phyloP scores from a whole-genome alignment of 2,329 filamentous ascomycete genomes.

The Beauveria sp. region DNA sequence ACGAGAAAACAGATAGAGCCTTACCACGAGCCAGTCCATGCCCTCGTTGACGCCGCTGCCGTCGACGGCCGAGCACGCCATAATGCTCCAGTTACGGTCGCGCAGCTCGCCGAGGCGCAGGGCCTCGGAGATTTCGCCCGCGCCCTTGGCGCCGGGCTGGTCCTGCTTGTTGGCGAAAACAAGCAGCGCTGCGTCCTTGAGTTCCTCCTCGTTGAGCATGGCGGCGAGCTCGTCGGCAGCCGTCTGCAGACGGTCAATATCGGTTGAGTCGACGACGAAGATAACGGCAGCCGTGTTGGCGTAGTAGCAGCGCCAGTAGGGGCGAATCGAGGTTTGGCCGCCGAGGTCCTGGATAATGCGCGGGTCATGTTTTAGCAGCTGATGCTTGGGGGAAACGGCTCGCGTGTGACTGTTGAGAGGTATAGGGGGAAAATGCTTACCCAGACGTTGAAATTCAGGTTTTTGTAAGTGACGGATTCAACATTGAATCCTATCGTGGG shows the following conservation, averaged over 20 bases:
- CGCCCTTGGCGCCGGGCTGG: conserved; percentile 91
- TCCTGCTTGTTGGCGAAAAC: conserved; percentile 99
- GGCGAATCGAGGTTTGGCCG: conserved; percentile 95
- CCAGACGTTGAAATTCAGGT: conserved; percentile 98
- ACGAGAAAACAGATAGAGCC: conserved; percentile 20
- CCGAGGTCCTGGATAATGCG: conserved; percentile 63
- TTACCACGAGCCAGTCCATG: conserved; percentile 97
- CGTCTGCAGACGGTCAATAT: conserved; percentile 89
- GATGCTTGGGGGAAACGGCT: neutral
- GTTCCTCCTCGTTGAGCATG: conserved; percentile 96
- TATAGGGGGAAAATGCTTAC: conserved; percentile 40
- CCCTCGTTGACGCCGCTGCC: conserved; percentile 91
- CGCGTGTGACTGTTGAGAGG: conserved; percentile 3
- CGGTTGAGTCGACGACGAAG: conserved; percentile 96
- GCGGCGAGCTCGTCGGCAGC: conserved; percentile 86
- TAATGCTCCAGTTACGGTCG: conserved; percentile 98
- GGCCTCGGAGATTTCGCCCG: conserved; percentile 93
- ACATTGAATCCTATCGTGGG: conserved; percentile 99
- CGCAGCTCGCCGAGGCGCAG: conserved; percentile 82
- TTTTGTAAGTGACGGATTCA: conserved; percentile 96
- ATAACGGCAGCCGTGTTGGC: conserved; percentile 97
- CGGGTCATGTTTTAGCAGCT: too few relatives aligned
- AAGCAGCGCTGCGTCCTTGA: conserved; percentile 83
- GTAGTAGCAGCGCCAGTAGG: conserved; percentile 99
- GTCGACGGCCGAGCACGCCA: conserved; percentile 93